Evolutionary conservation across 768 basidiomycete genomes (phyloP).

Genomic region (Thelephora ganbajun): DNA sequence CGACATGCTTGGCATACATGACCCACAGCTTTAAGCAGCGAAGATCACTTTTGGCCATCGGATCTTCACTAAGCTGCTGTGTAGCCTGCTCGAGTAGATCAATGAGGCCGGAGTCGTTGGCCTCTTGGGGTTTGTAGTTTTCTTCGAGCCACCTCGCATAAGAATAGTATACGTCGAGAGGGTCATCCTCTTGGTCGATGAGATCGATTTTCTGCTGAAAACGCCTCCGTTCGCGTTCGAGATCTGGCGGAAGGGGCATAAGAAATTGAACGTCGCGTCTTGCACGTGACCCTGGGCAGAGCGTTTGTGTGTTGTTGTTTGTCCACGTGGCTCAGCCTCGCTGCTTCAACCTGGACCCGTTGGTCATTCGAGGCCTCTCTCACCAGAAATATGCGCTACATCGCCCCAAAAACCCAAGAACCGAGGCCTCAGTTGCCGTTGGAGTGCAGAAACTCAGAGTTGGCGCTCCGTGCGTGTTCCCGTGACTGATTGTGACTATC

Average conservation of each 20-base stretch:
- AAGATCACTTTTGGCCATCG: constrained; percentile 75
- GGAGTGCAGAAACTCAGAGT: not conserved
- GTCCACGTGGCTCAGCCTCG: not conserved
- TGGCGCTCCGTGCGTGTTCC: not conserved
- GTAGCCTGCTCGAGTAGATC: constrained; percentile 80
- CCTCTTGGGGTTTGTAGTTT: constrained; percentile 54
- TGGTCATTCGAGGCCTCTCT: not conserved
- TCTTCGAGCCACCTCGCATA: constrained; percentile 87
- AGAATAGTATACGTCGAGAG: constrained; percentile 70
- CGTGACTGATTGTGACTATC: not conserved
- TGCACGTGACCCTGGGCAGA: not conserved
- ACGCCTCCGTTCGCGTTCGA: not conserved
- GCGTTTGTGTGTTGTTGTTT: not conserved
- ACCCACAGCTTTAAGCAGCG: constrained; percentile 91
- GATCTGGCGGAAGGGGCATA: too few relatives aligned
- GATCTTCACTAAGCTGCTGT: constrained; percentile 65
- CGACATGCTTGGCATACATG: constrained; percentile 69
- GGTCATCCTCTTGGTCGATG: constrained; percentile 55
- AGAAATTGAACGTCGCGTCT: not conserved
- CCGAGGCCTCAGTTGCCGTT: not conserved
- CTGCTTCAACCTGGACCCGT: not conserved
- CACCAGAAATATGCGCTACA: not conserved
- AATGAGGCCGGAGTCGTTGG: constrained; percentile 57
- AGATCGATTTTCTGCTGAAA: constrained; percentile 20
- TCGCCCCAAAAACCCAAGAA: not conserved